Base-by-base conservation (phyloP, 108 stramenopile species). In the Nitzschia palea region DNA sequence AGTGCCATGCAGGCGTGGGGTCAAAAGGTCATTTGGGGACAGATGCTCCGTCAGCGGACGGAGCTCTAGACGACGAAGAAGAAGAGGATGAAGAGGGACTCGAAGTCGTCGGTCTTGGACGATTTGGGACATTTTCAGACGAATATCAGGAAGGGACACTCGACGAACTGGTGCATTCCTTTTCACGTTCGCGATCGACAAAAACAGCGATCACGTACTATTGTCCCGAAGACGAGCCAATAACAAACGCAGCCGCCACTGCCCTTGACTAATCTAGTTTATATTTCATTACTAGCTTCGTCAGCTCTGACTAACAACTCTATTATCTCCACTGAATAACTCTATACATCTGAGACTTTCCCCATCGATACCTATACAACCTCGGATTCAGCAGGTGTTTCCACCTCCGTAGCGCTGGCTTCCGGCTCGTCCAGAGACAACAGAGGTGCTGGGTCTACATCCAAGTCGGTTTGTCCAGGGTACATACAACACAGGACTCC, bases 401-500 rank as follows among this genome's bases (percentile, higher is more conserved):
- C n/a, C n/a, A n/a, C n/a, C n/a, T n/a, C n/a, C n/a, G n/a, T n/a
- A n/a, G n/a, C n/a, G 17, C 14, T 40, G 5, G 30, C 9, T 8
- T 34, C 45, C 6, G 12, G 12, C 17, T 31, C 37, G 5, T 44
- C 55, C 28, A n/a, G 53, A 2, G 0, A 44, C 56, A 61, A 44
- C 44, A 73, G 51, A 18, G 59, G 59, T 28, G 30, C 29, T 22
- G 20, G n/a, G 36, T 73, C 71, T 4, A 71, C 42, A 44, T 55
- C 70, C 36, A 26, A 32, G 33, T 40, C 26, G 23, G 44, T n/a
- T 29, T 2, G 18, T 8, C 1, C 43, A 0, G 80, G 80, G 58
- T 76, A 85, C 5, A 54, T 35, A 15, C 73, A 60, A 53, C 71
- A 74, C 23, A 85, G 50, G 20, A 81, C 10, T 28, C 51, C 76